These are phyloP conservation scores for Pichia deserticola DNA, from an alignment of 805 yeast species.

Conservation along the genomic window DNA sequence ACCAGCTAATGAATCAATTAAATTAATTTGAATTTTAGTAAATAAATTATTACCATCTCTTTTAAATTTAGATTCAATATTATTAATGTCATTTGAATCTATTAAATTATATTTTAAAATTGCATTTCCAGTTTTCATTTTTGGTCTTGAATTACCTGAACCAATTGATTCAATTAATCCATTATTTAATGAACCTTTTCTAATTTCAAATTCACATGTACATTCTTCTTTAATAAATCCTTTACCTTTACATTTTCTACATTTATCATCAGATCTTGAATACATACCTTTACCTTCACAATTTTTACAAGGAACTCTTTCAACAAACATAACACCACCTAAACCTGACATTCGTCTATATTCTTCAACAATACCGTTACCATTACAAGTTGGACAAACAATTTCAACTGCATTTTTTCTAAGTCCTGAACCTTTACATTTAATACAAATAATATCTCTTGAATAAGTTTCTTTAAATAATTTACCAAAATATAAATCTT, in stretches of 20 bases:
- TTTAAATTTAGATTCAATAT: slow-evolving; percentile 28
- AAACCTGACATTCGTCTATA: slow-evolving; percentile 47
- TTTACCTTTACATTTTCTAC: slow-evolving; percentile 69
- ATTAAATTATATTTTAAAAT: slow-evolving; percentile 47
- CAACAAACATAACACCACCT: slow-evolving; percentile 68
- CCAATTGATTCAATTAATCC: slow-evolving; percentile 58
- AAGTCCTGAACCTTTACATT: slow-evolving; percentile 75
- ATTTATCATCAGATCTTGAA: slow-evolving; percentile 57
- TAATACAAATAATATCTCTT: slow-evolving; percentile 63
- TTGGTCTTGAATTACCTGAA: slow-evolving; percentile 74
- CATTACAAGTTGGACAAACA: slow-evolving; percentile 62
- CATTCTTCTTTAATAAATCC: slow-evolving; percentile 58
- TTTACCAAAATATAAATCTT: slow-evolving; percentile 76
- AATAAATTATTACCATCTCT: slow-evolving; percentile 55
- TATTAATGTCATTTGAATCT: slow-evolving; percentile 24
- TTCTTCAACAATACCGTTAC: slow-evolving; percentile 56
- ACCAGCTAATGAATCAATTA: slow-evolving; percentile 83
- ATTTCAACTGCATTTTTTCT: slow-evolving; percentile 47
- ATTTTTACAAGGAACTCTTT: slow-evolving; percentile 49
- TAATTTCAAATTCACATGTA: slow-evolving; percentile 67
- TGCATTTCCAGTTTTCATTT: slow-evolving; percentile 66
- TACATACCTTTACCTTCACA: slow-evolving; percentile 69
- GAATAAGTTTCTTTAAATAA: slow-evolving; percentile 64
- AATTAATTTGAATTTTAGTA: slow-evolving; percentile 50
- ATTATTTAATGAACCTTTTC: slow-evolving; percentile 58